Evolutionary conservation across 31 red algal species (phyloP).

Genomic region (Porphyra umbilicalis): DNA sequence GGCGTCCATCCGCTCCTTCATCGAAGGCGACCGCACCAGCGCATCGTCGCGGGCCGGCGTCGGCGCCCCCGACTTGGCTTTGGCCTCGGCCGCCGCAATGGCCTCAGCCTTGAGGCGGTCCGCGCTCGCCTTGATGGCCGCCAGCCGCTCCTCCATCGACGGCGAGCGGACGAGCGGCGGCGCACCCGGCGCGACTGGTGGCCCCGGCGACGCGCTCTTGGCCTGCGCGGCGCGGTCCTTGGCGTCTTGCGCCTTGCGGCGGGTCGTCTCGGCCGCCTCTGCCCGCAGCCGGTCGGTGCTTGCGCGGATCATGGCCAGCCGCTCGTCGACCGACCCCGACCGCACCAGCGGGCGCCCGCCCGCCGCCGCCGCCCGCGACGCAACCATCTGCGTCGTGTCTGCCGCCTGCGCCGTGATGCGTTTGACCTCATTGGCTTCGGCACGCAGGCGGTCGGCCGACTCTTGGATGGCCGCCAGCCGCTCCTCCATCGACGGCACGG

Average conservation of each 20-base stretch:
- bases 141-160: background rate
- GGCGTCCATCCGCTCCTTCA: background rate
- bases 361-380: background rate
- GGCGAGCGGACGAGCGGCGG: background rate
- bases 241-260: too few species aligned
- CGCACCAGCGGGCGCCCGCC: background rate
- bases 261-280: too few species aligned
- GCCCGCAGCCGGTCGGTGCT: background rate
- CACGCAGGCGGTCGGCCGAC: background rate
- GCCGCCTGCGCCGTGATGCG: background rate
- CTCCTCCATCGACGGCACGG: background rate
- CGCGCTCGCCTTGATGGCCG: background rate
- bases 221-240: too few species aligned
- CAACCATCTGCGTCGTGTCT: too few species aligned
- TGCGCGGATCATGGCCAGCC: background rate
- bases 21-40: background rate
- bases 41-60: background rate
- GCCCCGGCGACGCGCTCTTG: too few species aligned
- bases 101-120: background rate
- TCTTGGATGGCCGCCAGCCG: background rate
- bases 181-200: too few species aligned
- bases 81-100: too few species aligned
- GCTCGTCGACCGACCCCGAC: background rate
- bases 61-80: background rate
- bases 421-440: background rate